Evolutionary conservation across 306 rosid genomes (phyloP).

Genomic region (Lathyrus oleraceus): DNA sequence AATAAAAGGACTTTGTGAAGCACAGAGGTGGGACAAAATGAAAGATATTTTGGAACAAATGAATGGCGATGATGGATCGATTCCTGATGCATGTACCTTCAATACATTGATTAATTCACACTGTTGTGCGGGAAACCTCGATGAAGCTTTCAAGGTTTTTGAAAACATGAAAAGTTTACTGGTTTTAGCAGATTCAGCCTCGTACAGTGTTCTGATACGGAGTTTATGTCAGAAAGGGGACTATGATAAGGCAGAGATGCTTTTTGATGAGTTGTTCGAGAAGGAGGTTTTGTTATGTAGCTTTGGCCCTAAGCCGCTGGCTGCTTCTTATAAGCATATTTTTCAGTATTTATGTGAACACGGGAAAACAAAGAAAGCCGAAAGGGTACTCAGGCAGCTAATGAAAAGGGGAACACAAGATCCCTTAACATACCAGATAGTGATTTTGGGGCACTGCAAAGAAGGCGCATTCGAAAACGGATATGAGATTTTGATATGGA

Average conservation of each 20-base stretch:
- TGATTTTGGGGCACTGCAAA: constrained; percentile 85
- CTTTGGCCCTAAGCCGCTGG: constrained; percentile 72
- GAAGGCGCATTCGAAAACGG: constrained; percentile 70
- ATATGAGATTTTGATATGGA: constrained; percentile 61
- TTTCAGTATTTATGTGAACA: constrained; percentile 63
- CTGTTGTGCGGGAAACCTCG: constrained; percentile 58
- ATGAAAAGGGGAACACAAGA: constrained; percentile 91
- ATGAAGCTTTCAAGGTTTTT: constrained; percentile 68
- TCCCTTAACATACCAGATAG: constrained; percentile 57
- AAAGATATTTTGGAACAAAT: constrained; percentile 57
- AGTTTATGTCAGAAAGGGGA: constrained; percentile 60
- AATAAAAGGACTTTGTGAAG: constrained; percentile 79
- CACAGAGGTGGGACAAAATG: constrained; percentile 51
- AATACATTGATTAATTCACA: constrained; percentile 70
- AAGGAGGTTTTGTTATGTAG: constrained; percentile 56
- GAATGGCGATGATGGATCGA: constrained; percentile 42
- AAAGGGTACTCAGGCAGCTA: constrained; percentile 71
- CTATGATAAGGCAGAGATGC: constrained; percentile 60
- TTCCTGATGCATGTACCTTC: constrained; percentile 75
- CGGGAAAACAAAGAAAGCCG: constrained; percentile 76
- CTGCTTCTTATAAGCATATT: constrained; percentile 69
- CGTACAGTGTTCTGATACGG: constrained; percentile 69
- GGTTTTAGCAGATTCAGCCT: constrained; percentile 70
- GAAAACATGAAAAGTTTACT: constrained; percentile 57
- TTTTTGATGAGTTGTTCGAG: constrained; percentile 63